These are phyloP conservation scores for Ogataea salicorniae DNA, from an alignment of 805 yeast genomes.

Conservation along the genomic window DNA sequence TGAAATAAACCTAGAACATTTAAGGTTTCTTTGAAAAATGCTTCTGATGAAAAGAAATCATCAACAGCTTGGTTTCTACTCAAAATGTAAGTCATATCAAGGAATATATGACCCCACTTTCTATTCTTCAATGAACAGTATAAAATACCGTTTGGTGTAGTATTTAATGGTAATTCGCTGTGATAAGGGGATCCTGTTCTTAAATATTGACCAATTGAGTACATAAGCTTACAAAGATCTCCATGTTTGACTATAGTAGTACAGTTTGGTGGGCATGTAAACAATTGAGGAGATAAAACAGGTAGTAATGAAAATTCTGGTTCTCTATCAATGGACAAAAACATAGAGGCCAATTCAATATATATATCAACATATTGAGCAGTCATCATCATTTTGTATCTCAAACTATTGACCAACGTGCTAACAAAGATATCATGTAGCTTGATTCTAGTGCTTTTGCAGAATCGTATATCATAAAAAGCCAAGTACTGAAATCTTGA, in stretches of 20 bases:
- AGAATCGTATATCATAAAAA: constrained; percentile 65
- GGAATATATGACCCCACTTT: constrained; percentile 71
- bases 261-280: constrained; percentile 84
- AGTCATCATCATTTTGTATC: constrained; percentile 55
- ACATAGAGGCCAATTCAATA: constrained; percentile 67
- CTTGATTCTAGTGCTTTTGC: constrained; percentile 54
- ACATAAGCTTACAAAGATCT: constrained; percentile 56
- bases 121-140: constrained; percentile 53
- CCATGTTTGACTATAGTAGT: constrained; percentile 58
- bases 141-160: constrained; percentile 32
- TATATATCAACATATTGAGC: constrained; percentile 80
- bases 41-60: constrained; percentile 37
- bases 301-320: constrained; percentile 77
- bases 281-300: constrained; percentile 75
- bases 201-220: constrained; percentile 58
- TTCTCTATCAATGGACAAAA: constrained; percentile 72
- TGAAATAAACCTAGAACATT: constrained; percentile 68
- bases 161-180: not conserved
- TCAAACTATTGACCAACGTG: constrained; percentile 55
- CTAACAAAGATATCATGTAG: constrained; percentile 64
- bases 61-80: constrained; percentile 59
- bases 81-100: constrained; percentile 73
- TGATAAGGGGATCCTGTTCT: constrained; percentile 38
- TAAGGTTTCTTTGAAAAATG: constrained; percentile 53
- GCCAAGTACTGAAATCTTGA: constrained; percentile 56